Base-by-base conservation (phyloP, 1,139 yeast species). In the Meyerozyma elateridarum region DNA sequence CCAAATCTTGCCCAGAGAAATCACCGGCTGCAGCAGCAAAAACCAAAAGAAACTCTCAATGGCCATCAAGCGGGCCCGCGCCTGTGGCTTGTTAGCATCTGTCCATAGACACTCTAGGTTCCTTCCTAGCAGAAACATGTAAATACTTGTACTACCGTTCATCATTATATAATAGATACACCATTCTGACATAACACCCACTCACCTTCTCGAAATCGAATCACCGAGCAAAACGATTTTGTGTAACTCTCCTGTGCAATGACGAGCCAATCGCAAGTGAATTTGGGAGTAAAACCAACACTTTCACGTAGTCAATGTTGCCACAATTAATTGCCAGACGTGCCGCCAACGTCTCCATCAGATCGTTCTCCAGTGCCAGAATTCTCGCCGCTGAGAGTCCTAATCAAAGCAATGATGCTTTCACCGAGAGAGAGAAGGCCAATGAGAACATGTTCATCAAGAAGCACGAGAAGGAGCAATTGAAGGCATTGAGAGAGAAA, bases 51-150 rank as follows among this genome's bases (percentile, higher is more conserved):
- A 70, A 45, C 58, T 83, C 48, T 62, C 83, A 1, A 78, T 70
- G 41, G 87, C 91, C 22, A 67, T 83, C 25, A 76, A 78, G 52
- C 68, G 88, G 42, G 79, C 87, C 6, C 75, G 85, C 53, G 72
- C 77, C 6, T 70, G 76, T 40, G 93, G 91, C 0, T 59, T 81
- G 36, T 60, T 83, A 53, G 73, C 85, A 26, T 61, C 76, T 42
- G 78, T 76, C 16, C 83, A 79, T 44, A 73, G 65, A 49, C 80
- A 77, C 50, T 61, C 64, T 38, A 44, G 63, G 42, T 59, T 45
- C 53, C 60, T 65, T 52, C 76, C 74, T 33, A 33, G 47, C 28
- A 56, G 73, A 47, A 53, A 56, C 42, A 48, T 64, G 51, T 64
- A 52, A 48, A 22, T 24, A 39, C 22, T 21, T 22, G 25, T 22